Evolutionary conservation across 73 alveolate genomes (phyloP), one percentile per base, ranked within the genome.

Genomic region (Symbiodinium pilosum): DNA sequence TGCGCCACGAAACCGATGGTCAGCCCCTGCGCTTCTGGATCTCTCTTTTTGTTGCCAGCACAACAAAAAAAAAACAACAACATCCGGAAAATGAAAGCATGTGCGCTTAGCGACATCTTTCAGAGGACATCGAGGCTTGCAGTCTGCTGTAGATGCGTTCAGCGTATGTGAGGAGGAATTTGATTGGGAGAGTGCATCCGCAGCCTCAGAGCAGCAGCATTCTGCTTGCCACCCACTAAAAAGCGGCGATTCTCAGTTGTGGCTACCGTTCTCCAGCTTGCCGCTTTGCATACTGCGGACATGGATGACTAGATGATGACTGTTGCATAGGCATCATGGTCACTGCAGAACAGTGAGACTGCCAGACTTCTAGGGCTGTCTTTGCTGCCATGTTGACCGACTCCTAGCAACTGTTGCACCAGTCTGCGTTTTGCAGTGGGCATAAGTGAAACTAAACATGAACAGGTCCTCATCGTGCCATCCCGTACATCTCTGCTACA

Each of bases 341-440:
- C 59, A 47, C 59, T 47, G 77, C 77, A 64, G 77, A 64, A 64
- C 77, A 64, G 40, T 21, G 77, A 64, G 77, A 64, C 77, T 26
- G 32, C 77, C 36, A 64, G 77, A 64, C 77, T 64, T 64, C 77
- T 64, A 36, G 77, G 77, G 77, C 77, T 64, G 77, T 64, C 77
- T 64, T 64, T 64, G 77, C 77, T 64, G 77, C 77, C 77, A 26
- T 64, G 38, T 12, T 28, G 77, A 64, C 77, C 36, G 32, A 64
- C 77, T 64, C 2, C 77, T 64, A 64, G 41, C 36, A 64, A 64
- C 77, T 36, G 28, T 64, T 91, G 96, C 77, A 91, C 96, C 87
- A 69, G 38, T 85, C 96, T 91, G 96, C 96, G 87, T 91, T 91
- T 91, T 91, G 96, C 96, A 91, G 96, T 91, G 52, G 96, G 44